phyloP scores from a whole-genome alignment of 768 basidiomycete species.

The Cystobasidium onofrii region DNA sequence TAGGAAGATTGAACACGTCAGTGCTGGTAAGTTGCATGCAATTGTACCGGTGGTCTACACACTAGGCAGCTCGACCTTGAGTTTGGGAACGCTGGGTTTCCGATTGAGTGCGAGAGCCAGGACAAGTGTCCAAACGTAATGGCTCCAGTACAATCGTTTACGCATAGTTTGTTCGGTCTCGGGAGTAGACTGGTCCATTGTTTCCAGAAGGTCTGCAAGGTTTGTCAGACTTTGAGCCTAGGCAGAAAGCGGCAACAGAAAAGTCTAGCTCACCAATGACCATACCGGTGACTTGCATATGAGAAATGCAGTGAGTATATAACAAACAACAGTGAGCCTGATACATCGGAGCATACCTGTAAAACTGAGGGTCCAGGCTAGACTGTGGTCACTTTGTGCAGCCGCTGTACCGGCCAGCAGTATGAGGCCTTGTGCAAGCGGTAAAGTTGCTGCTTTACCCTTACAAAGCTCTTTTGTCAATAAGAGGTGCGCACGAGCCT shows the following conservation, averaged over 20 bases:
- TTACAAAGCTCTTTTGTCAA: not conserved
- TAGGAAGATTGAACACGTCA: too few relatives aligned
- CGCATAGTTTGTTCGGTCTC: not conserved
- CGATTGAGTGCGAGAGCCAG: not conserved
- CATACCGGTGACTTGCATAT: not conserved
- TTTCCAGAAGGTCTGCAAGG: slow-evolving; percentile 12
- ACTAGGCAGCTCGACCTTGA: not conserved
- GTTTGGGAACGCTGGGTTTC: not conserved
- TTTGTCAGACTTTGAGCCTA: not conserved
- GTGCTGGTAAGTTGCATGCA: too few relatives aligned
- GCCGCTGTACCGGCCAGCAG: slow-evolving; percentile 8
- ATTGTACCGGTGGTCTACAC: not conserved
- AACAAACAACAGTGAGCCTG: not conserved
- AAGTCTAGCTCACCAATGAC: not conserved
- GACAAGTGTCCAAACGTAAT: not conserved
- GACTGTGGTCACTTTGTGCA: not conserved
- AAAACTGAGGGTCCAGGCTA: slow-evolving; percentile 8
- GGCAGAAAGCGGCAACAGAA: not conserved
- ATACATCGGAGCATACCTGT: not conserved
- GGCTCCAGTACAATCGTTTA: slow-evolving; percentile 2
- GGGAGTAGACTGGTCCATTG: not conserved
- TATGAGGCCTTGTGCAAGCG: not conserved
- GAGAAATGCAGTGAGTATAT: not conserved
- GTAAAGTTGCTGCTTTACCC: not conserved
- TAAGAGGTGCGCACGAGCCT: slow-evolving; percentile 3